Conservation (phyloP, 257 asterid genomes). For the Fraxinus anomala region DNA sequence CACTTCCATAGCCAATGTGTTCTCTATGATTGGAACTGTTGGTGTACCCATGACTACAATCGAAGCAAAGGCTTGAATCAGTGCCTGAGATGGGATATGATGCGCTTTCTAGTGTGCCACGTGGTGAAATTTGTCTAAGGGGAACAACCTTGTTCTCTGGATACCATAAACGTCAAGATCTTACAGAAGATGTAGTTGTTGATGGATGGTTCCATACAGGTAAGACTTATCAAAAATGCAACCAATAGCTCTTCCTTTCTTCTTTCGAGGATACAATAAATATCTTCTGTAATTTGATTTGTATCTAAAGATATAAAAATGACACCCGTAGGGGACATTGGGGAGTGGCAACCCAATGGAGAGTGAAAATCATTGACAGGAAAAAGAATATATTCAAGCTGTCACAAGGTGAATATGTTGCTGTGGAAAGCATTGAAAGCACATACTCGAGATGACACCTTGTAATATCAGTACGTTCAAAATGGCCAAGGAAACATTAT, state of each 20-base stretch:
- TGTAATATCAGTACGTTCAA: conserved; percentile 58
- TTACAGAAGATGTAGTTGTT: conserved; percentile 58
- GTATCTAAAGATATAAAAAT: background rate
- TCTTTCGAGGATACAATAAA: background rate
- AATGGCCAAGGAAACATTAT: background rate
- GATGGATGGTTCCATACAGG: conserved; percentile 99
- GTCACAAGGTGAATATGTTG: conserved; percentile 95
- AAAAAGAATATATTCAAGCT: conserved; percentile 91
- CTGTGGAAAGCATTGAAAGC: conserved; percentile 79
- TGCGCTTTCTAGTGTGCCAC: conserved; percentile 63
- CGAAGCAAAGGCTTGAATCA: conserved; percentile 85
- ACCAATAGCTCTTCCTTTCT: background rate
- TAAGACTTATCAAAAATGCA: conserved; percentile 23
- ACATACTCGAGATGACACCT: conserved; percentile 74
- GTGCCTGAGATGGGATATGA: conserved; percentile 94
- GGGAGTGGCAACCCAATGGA: conserved; percentile 82
- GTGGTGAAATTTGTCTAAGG: conserved; percentile 86
- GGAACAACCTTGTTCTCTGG: conserved; percentile 82
- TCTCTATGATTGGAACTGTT: conserved; percentile 80
- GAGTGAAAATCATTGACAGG: conserved; percentile 83
- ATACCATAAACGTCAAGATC: conserved; percentile 80
- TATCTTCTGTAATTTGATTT: background rate
- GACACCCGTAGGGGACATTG: conserved; percentile 67
- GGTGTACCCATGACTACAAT: conserved; percentile 89
- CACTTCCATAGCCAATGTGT: conserved; percentile 73